These are phyloP conservation scores for Corinectria fuckeliana DNA, from an alignment of 2,329 filamentous ascomycete genomes.

Conservation along the genomic window DNA sequence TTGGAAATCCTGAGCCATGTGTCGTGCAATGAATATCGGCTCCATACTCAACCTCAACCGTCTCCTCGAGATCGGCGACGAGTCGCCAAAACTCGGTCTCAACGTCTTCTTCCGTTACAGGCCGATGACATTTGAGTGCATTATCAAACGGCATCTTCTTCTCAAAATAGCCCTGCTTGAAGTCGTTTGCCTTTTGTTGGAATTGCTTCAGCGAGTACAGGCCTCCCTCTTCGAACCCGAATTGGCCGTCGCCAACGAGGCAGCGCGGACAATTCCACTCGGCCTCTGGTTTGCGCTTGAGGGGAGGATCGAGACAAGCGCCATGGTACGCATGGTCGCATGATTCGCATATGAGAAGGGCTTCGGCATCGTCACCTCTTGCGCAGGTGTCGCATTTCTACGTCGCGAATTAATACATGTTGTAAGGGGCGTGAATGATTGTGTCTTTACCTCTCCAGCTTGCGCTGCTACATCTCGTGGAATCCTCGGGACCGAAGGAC, in stretches of 20 bases:
- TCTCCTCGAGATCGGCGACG: slow-evolving; percentile 92
- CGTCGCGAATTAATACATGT: slow-evolving; percentile 12
- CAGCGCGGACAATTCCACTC: slow-evolving; percentile 98
- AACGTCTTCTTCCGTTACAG: slow-evolving; percentile 92
- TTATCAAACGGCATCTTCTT: slow-evolving; percentile 89
- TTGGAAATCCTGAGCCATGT: slow-evolving; percentile 96
- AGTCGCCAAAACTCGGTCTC: slow-evolving; percentile 97
- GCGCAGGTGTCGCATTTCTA: slow-evolving; percentile 85
- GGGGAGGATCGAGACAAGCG: slow-evolving; percentile 84
- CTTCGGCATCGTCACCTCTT: slow-evolving; percentile 73
- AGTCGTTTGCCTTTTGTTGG: slow-evolving; percentile 92
- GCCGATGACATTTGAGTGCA: slow-evolving; percentile 77
- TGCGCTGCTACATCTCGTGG: slow-evolving; percentile 58
- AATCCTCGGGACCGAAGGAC: slow-evolving; percentile 76
- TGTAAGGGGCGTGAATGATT: slow-evolving; percentile 31
- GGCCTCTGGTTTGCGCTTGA: slow-evolving; percentile 76
- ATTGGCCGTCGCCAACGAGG: slow-evolving; percentile 93
- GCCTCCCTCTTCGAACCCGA: slow-evolving; percentile 95
- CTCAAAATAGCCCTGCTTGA: slow-evolving; percentile 93
- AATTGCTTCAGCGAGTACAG: slow-evolving; percentile 95
- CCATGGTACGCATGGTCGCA: slow-evolving; percentile 91
- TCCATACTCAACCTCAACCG: slow-evolving; percentile 96
- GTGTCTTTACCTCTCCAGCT: slow-evolving; percentile 49
- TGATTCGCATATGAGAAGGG: slow-evolving; percentile 84
- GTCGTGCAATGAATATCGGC: slow-evolving; percentile 98